Evolutionary conservation across 202 grass and related monocot species (phyloP).

Genomic region (Panicum virgatum): DNA sequence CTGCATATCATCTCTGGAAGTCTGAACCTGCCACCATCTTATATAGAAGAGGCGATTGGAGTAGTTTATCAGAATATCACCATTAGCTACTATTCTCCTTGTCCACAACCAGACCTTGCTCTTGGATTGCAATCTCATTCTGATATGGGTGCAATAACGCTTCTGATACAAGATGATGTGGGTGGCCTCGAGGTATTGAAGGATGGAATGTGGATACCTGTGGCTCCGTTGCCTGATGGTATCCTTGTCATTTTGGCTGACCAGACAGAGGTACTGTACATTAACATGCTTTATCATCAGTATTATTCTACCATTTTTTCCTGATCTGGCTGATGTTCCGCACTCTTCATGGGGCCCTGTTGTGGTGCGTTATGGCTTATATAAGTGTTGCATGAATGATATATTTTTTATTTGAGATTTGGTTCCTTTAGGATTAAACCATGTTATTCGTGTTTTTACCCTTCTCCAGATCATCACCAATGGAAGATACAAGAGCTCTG

Average conservation of each 20-base stretch:
- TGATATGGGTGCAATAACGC: constrained; percentile 90
- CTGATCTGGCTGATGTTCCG: neutral
- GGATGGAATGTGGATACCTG: constrained; percentile 77
- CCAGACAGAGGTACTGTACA: constrained; percentile 73
- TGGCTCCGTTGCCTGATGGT: constrained; percentile 54
- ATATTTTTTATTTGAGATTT: constrained; percentile 9
- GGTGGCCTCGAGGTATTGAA: constrained; percentile 86
- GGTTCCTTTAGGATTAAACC: neutral
- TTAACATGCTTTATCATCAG: constrained; percentile 7
- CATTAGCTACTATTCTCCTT: constrained; percentile 91
- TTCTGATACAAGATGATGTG: constrained; percentile 98
- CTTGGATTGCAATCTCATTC: constrained; percentile 96
- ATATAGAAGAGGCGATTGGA: constrained; percentile 81
- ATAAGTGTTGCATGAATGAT: neutral
- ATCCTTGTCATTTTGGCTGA: constrained; percentile 90
- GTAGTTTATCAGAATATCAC: constrained; percentile 95
- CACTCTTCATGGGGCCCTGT: neutral
- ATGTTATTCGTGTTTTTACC: constrained; percentile 1
- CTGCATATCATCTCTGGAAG: constrained; percentile 65
- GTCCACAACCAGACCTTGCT: constrained; percentile 85
- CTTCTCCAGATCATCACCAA: constrained; percentile 82
- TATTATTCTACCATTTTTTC: neutral
- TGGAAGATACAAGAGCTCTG: constrained; percentile 71
- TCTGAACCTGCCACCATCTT: constrained; percentile 63
- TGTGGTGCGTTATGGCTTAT: neutral